These are phyloP conservation scores for Mycena venus DNA, from an alignment of 768 basidiomycete genomes.

Conservation along the genomic window DNA sequence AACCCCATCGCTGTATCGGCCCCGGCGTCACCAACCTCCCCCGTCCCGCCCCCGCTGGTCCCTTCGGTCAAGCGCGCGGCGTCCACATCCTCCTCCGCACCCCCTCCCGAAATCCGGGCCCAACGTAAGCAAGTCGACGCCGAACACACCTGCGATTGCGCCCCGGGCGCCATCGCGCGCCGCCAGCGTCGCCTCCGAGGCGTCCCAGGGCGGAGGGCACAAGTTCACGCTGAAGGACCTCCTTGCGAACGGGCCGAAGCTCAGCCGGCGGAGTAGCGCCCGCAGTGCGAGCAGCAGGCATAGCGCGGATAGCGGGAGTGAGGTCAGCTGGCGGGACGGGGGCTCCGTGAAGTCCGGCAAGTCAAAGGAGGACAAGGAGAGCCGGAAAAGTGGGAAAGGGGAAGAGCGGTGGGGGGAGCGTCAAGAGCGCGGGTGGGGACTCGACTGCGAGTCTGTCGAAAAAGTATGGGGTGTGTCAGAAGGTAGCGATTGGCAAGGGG, in stretches of 20 bases:
- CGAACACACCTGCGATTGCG: slow-evolving; percentile 7
- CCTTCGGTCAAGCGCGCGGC: slow-evolving; percentile 16
- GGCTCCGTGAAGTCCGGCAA: too few relatives aligned
- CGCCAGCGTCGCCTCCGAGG: slow-evolving; percentile 63
- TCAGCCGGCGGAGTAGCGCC: slow-evolving; percentile 72
- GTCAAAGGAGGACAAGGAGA: neutral
- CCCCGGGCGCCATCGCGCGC: slow-evolving; percentile 32
- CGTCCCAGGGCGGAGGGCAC: slow-evolving; percentile 53
- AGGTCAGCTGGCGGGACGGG: slow-evolving; percentile 9
- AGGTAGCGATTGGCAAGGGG: slow-evolving; percentile 95
- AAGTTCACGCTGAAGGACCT: slow-evolving; percentile 90
- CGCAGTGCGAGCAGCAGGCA: slow-evolving; percentile 60
- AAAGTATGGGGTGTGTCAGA: slow-evolving; percentile 98
- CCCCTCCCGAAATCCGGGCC: too few relatives aligned
- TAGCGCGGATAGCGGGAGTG: slow-evolving; percentile 57
- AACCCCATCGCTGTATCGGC: neutral
- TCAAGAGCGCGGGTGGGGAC: slow-evolving; percentile 57
- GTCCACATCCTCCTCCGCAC: neutral
- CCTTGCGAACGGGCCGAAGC: slow-evolving; percentile 79
- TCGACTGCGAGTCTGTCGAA: slow-evolving; percentile 64
- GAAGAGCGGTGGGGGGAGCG: slow-evolving; percentile 38
- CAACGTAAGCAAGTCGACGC: slow-evolving; percentile 6
- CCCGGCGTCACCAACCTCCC: neutral
- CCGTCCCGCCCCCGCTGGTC: neutral
- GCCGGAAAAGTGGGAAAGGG: slow-evolving; percentile 36